A percentile compares a stretch with the other conserved stretches of the same genome.
These are phyloP conservation scores for Xylaria sp. DNA, from an alignment of 495 filamentous ascomycete genomes.

Conservation along the genomic window DNA sequence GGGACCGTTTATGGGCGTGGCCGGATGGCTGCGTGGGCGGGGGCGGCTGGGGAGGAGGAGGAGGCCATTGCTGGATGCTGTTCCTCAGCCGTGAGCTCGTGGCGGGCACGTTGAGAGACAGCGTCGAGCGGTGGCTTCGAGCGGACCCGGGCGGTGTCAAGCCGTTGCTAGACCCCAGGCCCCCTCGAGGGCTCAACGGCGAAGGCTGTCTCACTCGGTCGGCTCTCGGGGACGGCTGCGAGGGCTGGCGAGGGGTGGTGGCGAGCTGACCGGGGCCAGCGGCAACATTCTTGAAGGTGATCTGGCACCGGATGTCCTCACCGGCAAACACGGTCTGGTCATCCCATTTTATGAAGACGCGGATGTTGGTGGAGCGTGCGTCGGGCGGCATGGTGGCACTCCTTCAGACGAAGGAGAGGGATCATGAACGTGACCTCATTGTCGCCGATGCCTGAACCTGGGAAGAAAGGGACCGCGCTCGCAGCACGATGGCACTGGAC, in stretches of 20 bases:
- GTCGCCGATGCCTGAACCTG: slow-evolving; percentile 18
- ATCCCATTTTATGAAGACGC: slow-evolving; percentile 93
- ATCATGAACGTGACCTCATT: slow-evolving; percentile 35
- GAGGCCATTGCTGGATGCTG: slow-evolving; percentile 41
- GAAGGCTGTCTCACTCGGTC: slow-evolving; percentile 55
- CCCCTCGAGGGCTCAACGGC: slow-evolving; percentile 43
- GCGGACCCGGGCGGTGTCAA: slow-evolving; percentile 47
- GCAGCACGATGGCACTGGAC: slow-evolving; percentile 10
- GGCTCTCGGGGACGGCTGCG: slow-evolving; percentile 34
- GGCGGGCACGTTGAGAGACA: slow-evolving; percentile 64
- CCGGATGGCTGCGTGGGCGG: slow-evolving; percentile 41
- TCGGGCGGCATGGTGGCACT: slow-evolving; percentile 53
- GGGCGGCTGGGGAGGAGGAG: slow-evolving; percentile 36
- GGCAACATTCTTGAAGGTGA: slow-evolving; percentile 93
- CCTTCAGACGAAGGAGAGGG: slow-evolving; percentile 43
- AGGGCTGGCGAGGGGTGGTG: slow-evolving; percentile 43
- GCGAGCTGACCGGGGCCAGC: slow-evolving; percentile 43
- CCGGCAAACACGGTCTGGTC: slow-evolving; percentile 92
- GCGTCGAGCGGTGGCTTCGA: slow-evolving; percentile 62
- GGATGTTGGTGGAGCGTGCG: slow-evolving; percentile 68
- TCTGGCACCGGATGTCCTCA: slow-evolving; percentile 90
- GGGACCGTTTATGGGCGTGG: slow-evolving; percentile 69
- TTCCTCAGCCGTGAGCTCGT: slow-evolving; percentile 46
- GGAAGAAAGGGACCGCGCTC: slow-evolving; percentile 14
- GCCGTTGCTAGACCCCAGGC: slow-evolving; percentile 34